Evolutionary conservation across 352 stramenopile genomes (phyloP).

Genomic region (Pythium utonaiense): DNA sequence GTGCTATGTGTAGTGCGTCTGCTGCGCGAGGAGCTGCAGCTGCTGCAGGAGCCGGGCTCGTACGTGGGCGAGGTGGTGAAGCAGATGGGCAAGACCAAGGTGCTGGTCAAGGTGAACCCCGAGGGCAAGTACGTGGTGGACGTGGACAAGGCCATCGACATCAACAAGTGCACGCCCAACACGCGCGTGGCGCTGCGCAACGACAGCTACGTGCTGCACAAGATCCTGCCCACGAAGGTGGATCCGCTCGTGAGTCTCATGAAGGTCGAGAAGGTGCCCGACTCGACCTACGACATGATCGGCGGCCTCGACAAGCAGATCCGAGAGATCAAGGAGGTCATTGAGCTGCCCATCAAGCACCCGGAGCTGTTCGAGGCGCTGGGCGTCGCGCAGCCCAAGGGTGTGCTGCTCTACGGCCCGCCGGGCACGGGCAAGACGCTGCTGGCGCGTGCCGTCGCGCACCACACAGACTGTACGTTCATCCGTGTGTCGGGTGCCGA

Average conservation of each 20-base stretch:
- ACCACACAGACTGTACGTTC: conserved; percentile 98
- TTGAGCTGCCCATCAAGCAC: conserved; percentile 98
- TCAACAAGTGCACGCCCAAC: conserved; percentile 97
- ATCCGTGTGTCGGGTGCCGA: conserved; percentile 98
- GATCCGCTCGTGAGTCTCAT: conserved; percentile 92
- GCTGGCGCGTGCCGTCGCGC: conserved; percentile 96
- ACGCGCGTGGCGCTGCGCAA: conserved; percentile 98
- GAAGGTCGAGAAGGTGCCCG: conserved; percentile 94
- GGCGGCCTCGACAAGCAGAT: conserved; percentile 98
- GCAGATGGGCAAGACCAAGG: conserved; percentile 99
- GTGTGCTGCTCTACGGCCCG: conserved; percentile 94
- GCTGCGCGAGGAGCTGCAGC: conserved; percentile 97
- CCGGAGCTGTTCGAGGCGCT: conserved; percentile 98
- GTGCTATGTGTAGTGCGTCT: conserved; percentile 90
- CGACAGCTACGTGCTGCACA: conserved; percentile 99
- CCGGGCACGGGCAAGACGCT: conserved; percentile 98
- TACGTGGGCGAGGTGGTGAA: conserved; percentile 99
- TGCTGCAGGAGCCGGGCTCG: conserved; percentile 97
- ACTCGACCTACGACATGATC: conserved; percentile 96
- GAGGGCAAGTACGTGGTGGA: conserved; percentile 99
- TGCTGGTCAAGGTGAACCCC: conserved; percentile 98
- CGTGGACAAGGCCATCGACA: conserved; percentile 96
- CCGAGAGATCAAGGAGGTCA: conserved; percentile 97
- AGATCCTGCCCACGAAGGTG: conserved; percentile 99
- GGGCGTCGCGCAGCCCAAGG: conserved; percentile 96